Evolutionary conservation across 2,329 filamentous ascomycete genomes (phyloP).

Genomic region (Trichoderma atrobrunneum): DNA sequence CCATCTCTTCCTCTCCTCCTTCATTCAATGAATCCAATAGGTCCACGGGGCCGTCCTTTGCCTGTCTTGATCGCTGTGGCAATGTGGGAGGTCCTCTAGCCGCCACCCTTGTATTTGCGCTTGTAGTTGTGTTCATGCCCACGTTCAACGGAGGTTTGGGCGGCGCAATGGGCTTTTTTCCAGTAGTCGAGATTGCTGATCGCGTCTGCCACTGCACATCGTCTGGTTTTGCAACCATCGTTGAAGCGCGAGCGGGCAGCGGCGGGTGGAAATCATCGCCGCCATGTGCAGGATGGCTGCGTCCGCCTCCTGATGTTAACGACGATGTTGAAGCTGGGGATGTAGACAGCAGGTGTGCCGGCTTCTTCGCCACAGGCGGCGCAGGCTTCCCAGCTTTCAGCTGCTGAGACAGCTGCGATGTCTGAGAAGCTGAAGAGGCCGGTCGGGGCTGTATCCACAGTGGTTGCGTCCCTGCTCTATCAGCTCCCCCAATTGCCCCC

Average conservation of each 20-base stretch:
- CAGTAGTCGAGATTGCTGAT: constrained; percentile 12
- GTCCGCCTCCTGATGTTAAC: background rate
- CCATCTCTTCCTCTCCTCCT: constrained; percentile 45
- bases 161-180: constrained; percentile 29
- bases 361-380: constrained; percentile 63
- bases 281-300: constrained; percentile 18
- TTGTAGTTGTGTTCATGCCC: constrained; percentile 26
- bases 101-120: constrained; percentile 20
- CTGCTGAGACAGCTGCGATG: constrained; percentile 33
- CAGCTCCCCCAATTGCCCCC: background rate
- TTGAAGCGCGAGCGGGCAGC: constrained; percentile 18
- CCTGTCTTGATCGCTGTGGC: constrained; percentile 25
- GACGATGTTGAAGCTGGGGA: constrained; percentile 26
- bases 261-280: constrained; percentile 22
- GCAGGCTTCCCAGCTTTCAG: constrained; percentile 40
- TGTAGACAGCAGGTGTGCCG: constrained; percentile 48
- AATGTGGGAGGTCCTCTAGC: constrained; percentile 25
- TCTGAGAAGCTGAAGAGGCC: constrained; percentile 36
- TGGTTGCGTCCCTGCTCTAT: constrained; percentile 29
- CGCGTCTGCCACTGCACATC: constrained; percentile 20
- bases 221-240: background rate
- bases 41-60: constrained; percentile 35
- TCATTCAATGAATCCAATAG: constrained; percentile 50
- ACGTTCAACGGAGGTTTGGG: constrained; percentile 26
- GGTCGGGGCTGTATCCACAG: constrained; percentile 32